Evolutionary conservation across 495 filamentous ascomycete species (phyloP).

Genomic region (Daldinia vernicosa): DNA sequence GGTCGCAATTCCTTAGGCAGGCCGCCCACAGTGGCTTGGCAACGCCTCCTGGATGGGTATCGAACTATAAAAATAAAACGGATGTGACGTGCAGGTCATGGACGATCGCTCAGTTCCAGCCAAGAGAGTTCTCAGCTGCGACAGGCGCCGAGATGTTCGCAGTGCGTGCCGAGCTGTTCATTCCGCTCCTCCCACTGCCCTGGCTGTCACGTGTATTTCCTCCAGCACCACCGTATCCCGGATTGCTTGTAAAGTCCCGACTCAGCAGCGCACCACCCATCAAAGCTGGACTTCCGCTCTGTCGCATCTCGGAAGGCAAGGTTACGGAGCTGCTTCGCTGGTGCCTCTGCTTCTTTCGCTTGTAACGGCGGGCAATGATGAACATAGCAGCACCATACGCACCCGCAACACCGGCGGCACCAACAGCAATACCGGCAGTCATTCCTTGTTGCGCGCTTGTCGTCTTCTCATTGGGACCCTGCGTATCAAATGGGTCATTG

Average conservation of each 20-base stretch:
- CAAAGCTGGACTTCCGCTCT: constrained; percentile 64
- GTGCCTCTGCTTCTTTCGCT: constrained; percentile 83
- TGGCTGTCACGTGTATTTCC: constrained; percentile 67
- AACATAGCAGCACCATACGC: constrained; percentile 99
- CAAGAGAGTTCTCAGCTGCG: constrained; percentile 96
- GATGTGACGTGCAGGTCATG: constrained; percentile 45
- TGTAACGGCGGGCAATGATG: constrained; percentile 91
- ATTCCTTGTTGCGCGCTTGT: constrained; percentile 69
- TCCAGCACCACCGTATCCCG: constrained; percentile 54
- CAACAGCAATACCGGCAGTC: constrained; percentile 84
- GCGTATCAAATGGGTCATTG: constrained; percentile 52
- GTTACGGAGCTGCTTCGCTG: constrained; percentile 76
- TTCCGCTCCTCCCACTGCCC: constrained; percentile 73
- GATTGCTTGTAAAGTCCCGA: constrained; percentile 57
- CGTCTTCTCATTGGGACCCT: constrained; percentile 50
- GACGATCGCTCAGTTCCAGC: constrained; percentile 81
- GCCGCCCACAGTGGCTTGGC: constrained; percentile 38
- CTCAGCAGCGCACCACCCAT: constrained; percentile 63
- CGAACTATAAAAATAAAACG: constrained; percentile 56
- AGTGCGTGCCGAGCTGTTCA: constrained; percentile 77
- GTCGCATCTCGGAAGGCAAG: constrained; percentile 61
- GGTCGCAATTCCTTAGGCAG: constrained; percentile 44
- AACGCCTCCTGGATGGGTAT: constrained; percentile 57
- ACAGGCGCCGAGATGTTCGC: constrained; percentile 82
- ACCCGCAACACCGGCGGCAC: constrained; percentile 79